A percentile compares a stretch with the other conserved stretches of the same genome.
phyloP scores from a whole-genome alignment of 148 eudicot species.

The Fagopyrum esculentum region DNA sequence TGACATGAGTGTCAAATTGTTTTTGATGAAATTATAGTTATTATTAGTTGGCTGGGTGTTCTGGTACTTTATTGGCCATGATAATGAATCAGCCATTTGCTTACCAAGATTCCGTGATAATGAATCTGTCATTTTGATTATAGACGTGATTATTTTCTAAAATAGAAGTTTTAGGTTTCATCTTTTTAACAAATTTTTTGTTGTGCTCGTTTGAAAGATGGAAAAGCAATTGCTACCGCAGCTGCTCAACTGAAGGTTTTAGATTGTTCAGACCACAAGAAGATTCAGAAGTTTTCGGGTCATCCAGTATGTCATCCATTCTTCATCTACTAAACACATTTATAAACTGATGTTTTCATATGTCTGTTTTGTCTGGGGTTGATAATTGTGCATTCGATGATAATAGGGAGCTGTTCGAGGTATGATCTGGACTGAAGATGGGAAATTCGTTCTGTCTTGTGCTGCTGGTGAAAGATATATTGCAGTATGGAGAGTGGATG shows the following conservation, averaged over 20 bases:
- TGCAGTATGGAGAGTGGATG: constrained; percentile 78
- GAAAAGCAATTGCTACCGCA: constrained; percentile 76
- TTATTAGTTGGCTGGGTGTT: not conserved
- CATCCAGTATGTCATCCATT: constrained; percentile 67
- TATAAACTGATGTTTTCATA: not conserved
- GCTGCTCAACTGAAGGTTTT: constrained; percentile 83
- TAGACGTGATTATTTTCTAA: not conserved
- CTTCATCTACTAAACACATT: not conserved
- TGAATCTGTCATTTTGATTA: not conserved
- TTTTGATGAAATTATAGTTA: not conserved
- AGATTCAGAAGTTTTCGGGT: constrained; percentile 89
- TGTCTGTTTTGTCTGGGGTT: not conserved
- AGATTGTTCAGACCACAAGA: constrained; percentile 49
- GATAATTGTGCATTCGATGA: constrained; percentile 11
- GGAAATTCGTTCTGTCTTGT: constrained; percentile 71
- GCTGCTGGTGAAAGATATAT: constrained; percentile 80
- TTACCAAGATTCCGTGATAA: not conserved
- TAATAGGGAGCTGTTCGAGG: constrained; percentile 71
- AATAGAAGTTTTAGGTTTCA: not conserved
- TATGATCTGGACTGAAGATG: constrained; percentile 75
- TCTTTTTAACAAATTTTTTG: constrained; percentile 7
- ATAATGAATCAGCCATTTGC: not conserved
- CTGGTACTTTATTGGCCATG: not conserved
- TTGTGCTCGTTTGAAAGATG: constrained; percentile 41
- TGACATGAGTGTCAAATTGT: not conserved